Base-by-base conservation (phyloP, 2,329 filamentous ascomycete genomes). In the Claviceps fusiformis region DNA sequence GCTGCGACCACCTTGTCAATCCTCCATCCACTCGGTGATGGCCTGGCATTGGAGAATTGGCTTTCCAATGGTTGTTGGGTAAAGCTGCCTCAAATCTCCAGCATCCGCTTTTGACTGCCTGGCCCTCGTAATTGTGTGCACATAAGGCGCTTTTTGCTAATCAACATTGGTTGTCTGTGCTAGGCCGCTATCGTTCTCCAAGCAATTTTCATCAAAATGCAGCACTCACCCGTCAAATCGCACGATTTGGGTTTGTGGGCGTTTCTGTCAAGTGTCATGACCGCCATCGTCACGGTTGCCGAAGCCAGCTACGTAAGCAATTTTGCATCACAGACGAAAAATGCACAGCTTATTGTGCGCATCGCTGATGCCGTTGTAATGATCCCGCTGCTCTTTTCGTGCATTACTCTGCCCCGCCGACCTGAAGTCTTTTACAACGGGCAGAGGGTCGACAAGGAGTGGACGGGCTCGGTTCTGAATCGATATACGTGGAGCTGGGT, bases 401-500 rank as follows among this genome's bases (percentile, higher is more conserved):
- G 76, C 59, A 58, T 85, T 13, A 73, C 76, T 1, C 70, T 89
- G 15, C 85, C 84, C 4, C 77, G 87, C 47, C 76, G 87, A 11
- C 87, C 87, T 3, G 74, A 83, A 54, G 81, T 90, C 19, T 87
- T 75, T 62, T 72, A 76, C 62, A 59, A 82, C 44, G 81, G 74
- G 31, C 71, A 75, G 50, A 64, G 74, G 3, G 83, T 92, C 37
- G 86, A 91, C 63, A 71, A 73, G 17, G 76, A 85, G 68, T 76
- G 75, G 61, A 85, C 83, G 0, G 74, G 73, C 3, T 82, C 83
- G 2, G 78, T 82, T 1, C 72, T 85, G 50, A 75, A 70, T 52
- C 78, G 81, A 52, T 81, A 81, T 62, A 86, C 79, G 7, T 91
- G 83, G 70, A 70, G 73, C 51, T 92, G 86, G 86, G 75, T 79